Conservation (phyloP, 2,329 filamentous ascomycete genomes). For the Drechslera avenae region DNA sequence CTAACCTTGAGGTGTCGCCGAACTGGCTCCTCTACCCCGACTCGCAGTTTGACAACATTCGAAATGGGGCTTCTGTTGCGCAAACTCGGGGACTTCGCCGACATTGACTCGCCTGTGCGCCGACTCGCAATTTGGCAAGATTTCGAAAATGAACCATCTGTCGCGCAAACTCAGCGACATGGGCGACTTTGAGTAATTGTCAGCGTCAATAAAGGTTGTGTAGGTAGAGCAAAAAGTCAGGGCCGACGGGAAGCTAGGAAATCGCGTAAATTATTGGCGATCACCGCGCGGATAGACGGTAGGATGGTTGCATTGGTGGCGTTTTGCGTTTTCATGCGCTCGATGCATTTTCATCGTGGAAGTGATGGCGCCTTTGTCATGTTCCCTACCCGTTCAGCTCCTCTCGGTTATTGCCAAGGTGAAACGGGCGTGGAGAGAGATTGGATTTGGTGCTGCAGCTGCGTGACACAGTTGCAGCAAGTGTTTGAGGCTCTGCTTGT, state of each 20-base stretch:
- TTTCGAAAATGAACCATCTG: constrained; percentile 49
- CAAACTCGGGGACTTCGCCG: not conserved
- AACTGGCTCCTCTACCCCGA: constrained; percentile 58
- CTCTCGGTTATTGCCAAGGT: constrained; percentile 18
- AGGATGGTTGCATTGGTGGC: constrained; percentile 10
- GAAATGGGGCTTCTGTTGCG: constrained; percentile 48
- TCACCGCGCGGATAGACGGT: not conserved
- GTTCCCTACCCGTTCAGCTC: constrained; percentile 11
- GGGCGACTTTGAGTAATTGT: not conserved
- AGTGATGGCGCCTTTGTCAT: constrained; percentile 23
- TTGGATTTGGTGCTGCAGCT: constrained; percentile 14
- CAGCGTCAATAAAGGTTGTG: not conserved
- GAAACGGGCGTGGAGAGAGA: constrained; percentile 16
- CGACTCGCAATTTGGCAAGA: constrained; percentile 60
- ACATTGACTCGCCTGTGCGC: constrained; percentile 51
- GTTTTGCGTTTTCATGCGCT: no score
- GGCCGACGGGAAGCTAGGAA: constrained; percentile 1
- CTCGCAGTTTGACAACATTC: constrained; percentile 59
- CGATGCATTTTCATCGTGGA: constrained; percentile 17
- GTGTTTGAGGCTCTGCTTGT: constrained; percentile 22
- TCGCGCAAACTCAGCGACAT: constrained; percentile 6
- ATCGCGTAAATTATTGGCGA: not conserved
- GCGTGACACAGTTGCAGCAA: constrained; percentile 16
- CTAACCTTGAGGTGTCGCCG: constrained; percentile 52
- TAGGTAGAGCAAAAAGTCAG: constrained; percentile 1